These are phyloP conservation scores for Colletotrichum lini DNA, from an alignment of 2,329 filamentous ascomycete genomes.

Conservation along the genomic window DNA sequence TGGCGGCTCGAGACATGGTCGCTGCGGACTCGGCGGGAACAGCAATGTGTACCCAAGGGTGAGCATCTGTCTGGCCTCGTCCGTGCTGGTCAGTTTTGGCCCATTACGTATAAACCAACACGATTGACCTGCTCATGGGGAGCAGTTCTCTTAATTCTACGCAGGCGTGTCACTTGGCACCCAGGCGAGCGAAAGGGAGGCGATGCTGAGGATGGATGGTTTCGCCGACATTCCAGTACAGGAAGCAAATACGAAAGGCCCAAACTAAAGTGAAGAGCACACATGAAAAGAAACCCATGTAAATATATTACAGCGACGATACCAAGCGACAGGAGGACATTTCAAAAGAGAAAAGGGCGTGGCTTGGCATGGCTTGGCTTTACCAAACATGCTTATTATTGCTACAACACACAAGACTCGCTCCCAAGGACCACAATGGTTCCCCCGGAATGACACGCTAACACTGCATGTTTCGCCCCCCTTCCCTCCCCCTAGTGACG, in stretches of 20 bases:
- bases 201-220: conserved; percentile 2
- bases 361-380: conserved; percentile 9
- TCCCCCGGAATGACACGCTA: neutral
- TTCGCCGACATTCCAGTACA: conserved; percentile 9
- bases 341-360: conserved; percentile 26
- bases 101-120: conserved; percentile 1
- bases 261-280: neutral
- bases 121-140: neutral
- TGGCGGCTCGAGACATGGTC: neutral
- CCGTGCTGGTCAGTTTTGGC: neutral
- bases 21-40: neutral
- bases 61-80: neutral
- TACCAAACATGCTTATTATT: conserved; percentile 34
- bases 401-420: conserved; percentile 21
- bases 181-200: neutral
- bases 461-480: neutral
- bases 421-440: neutral
- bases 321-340: conserved; percentile 35
- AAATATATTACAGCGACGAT: conserved; percentile 38
- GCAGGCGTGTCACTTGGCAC: conserved; percentile 1
- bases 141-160: conserved; percentile 11
- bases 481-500: neutral
- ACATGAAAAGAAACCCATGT: conserved; percentile 30
- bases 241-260: conserved; percentile 5
- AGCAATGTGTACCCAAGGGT: neutral